Evolutionary conservation across 129 eudicot genomes (phyloP).

Genomic region (Deinandra increscens): DNA sequence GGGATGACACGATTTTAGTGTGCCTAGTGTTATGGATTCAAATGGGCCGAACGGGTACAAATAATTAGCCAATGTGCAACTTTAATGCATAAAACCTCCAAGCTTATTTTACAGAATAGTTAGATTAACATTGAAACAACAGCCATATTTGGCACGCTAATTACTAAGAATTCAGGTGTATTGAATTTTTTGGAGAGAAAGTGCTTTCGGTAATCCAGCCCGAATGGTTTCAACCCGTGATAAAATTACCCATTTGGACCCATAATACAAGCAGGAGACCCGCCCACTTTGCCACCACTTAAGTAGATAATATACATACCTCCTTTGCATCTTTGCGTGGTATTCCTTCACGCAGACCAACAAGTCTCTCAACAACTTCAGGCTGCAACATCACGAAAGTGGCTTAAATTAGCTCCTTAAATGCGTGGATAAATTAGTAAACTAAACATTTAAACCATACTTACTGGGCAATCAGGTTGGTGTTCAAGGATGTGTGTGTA

Average conservation of each 20-base stretch:
- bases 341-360: conserved; percentile 90
- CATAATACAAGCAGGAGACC: not conserved
- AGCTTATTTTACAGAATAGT: not conserved
- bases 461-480: conserved; percentile 96
- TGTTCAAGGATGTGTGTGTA: conserved; percentile 90
- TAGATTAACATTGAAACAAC: not conserved
- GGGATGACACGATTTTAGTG: too few species aligned
- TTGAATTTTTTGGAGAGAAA: not conserved
- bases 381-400: conserved; percentile 50
- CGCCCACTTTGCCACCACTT: not conserved
- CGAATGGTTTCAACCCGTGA: not conserved
- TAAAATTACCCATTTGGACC: not conserved
- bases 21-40: not conserved
- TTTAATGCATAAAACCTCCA: not conserved
- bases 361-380: conserved; percentile 90
- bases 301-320: conserved; percentile 35
- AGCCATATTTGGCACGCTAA: not conserved
- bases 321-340: conserved; percentile 97
- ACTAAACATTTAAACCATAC: conserved; percentile 23
- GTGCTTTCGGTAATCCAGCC: not conserved
- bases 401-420: conserved; percentile 7
- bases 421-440: not conserved
- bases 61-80: not conserved
- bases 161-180: not conserved
- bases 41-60: not conserved